These are phyloP conservation scores for Fusarium sp. DNA, from an alignment of 2,329 filamentous ascomycete species.

Conservation along the genomic window DNA sequence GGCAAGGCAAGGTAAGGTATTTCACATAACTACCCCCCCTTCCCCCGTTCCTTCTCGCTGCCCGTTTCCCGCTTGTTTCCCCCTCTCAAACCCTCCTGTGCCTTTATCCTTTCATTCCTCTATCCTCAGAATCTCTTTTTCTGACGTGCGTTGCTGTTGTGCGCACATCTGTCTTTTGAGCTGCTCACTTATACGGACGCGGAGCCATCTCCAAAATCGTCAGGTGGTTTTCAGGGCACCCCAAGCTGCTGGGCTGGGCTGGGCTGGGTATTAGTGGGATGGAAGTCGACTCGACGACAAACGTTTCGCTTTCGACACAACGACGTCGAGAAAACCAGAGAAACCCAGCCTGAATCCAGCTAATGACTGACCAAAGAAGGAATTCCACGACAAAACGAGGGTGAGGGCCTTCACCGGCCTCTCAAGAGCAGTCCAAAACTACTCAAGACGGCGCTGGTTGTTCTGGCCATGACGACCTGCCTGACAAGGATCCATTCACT, in stretches of 20 bases:
- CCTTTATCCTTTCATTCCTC: conserved; percentile 35
- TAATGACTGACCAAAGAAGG: conserved; percentile 16
- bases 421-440: conserved; percentile 36
- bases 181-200: conserved; percentile 46
- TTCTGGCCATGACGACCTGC: conserved; percentile 48
- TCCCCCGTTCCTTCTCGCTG: conserved; percentile 51
- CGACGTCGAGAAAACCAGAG: conserved; percentile 15
- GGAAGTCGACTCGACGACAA: conserved; percentile 18
- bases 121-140: conserved; percentile 20
- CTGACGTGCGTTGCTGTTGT: conserved; percentile 42
- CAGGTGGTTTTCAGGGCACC: conserved; percentile 40
- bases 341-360: conserved; percentile 12
- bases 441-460: conserved; percentile 47
- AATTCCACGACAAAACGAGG: conserved; percentile 27
- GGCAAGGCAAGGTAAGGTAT: conserved; percentile 45
- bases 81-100: conserved; percentile 37
- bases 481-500: conserved; percentile 46
- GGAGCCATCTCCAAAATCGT: conserved; percentile 41
- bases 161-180: conserved; percentile 23
- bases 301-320: conserved; percentile 5
- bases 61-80: conserved; percentile 48
- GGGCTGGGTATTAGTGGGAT: conserved; percentile 32
- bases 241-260: conserved; percentile 33
- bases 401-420: conserved; percentile 39
- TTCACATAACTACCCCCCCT: conserved; percentile 56